Evolutionary conservation across 179 eudicot genomes (phyloP).

Genomic region (Vitellaria paradoxa): DNA sequence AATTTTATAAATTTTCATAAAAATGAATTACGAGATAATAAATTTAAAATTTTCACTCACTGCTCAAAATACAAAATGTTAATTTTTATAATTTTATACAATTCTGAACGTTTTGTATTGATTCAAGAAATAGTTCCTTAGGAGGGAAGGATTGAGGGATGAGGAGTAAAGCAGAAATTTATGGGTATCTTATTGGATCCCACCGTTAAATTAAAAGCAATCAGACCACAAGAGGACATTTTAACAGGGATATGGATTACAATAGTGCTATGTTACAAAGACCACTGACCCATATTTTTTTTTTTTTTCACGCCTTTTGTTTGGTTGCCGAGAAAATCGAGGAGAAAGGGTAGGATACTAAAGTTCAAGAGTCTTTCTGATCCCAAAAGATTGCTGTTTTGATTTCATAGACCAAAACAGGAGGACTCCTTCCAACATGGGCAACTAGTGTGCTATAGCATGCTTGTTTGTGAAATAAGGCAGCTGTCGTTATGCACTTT

Average conservation of each 20-base stretch:
- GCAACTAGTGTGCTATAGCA: too few species aligned
- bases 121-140: background rate
- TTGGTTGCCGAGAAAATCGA: constrained; percentile 2
- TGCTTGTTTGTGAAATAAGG: too few species aligned
- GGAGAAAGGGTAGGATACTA: background rate
- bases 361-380: background rate
- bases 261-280: background rate
- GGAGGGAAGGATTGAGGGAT: background rate
- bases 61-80: too few species aligned
- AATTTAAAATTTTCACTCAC: too few species aligned
- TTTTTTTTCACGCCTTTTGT: background rate
- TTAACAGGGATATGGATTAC: background rate
- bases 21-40: too few species aligned
- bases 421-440: too few species aligned
- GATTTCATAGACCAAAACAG: too few species aligned
- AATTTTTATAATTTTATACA: too few species aligned
- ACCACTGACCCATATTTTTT: background rate
- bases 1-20: too few species aligned
- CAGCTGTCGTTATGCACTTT: too few species aligned
- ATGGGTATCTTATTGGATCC: background rate
- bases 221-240: background rate
- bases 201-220: background rate
- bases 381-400: background rate
- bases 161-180: background rate
- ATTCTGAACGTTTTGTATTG: too few species aligned